Conservation (phyloP, 257 asterid genomes). For the Scutellaria baicalensis region DNA sequence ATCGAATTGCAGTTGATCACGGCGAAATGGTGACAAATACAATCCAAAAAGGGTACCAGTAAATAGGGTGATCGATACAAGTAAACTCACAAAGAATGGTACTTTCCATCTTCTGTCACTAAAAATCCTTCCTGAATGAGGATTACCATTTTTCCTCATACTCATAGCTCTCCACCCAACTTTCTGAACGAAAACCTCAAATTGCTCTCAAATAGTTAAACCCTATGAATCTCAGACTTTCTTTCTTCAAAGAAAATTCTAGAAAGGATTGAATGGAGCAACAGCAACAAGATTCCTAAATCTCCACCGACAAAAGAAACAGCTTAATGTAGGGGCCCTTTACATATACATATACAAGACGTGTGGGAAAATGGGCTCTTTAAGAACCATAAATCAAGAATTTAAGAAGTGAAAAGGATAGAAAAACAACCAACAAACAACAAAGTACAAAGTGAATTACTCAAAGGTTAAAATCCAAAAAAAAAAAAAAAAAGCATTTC, state of each 20-base stretch:
- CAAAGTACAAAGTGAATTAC: neutral
- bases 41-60: slow-evolving; percentile 51
- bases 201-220: neutral
- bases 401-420: neutral
- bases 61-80: slow-evolving; percentile 56
- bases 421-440: neutral
- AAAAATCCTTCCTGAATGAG: slow-evolving; percentile 62
- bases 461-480: neutral
- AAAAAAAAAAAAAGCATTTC: neutral
- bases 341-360: slow-evolving; percentile 8
- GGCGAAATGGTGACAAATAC: slow-evolving; percentile 41
- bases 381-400: slow-evolving; percentile 26
- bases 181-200: neutral
- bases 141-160: slow-evolving; percentile 55
- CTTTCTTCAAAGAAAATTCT: neutral
- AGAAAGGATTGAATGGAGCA: neutral
- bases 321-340: slow-evolving; percentile 11
- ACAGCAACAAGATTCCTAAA: neutral
- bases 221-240: slow-evolving; percentile 4
- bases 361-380: neutral
- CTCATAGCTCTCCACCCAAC: slow-evolving; percentile 5
- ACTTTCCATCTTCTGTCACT: slow-evolving; percentile 80
- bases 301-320: slow-evolving; percentile 31
- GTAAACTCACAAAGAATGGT: slow-evolving; percentile 70
- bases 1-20: slow-evolving; percentile 38